phyloP scores from a whole-genome alignment of 345 rosid genomes.

The Gossypium sturtianum region DNA sequence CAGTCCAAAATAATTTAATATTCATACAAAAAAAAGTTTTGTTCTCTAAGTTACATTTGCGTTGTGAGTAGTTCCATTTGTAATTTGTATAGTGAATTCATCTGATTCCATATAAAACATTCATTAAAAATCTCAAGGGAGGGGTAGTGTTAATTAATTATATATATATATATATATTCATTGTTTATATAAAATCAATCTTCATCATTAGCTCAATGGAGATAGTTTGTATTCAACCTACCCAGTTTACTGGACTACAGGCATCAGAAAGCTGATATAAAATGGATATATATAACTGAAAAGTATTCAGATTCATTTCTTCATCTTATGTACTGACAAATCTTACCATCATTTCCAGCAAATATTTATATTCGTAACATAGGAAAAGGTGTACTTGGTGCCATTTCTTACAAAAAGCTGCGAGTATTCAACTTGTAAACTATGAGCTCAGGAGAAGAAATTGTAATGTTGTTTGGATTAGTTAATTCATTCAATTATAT shows the following conservation, averaged over 20 bases:
- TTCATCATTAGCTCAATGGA: background rate
- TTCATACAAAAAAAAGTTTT: background rate
- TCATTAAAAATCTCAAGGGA: background rate
- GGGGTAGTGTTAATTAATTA: background rate
- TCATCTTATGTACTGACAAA: background rate
- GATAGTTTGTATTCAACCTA: background rate
- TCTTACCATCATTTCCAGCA: background rate
- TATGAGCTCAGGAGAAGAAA: background rate
- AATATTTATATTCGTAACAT: background rate
- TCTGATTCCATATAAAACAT: background rate
- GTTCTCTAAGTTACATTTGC: conserved; percentile 1
- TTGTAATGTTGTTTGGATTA: too few species aligned
- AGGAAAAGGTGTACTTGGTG: too few species aligned
- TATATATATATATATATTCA: background rate
- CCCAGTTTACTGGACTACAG: background rate
- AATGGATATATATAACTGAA: background rate
- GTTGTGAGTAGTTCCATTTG: background rate
- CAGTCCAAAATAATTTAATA: background rate
- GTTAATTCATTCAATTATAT: background rate
- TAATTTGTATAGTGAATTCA: conserved; percentile 9
- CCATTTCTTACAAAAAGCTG: too few species aligned
- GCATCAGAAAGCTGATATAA: background rate
- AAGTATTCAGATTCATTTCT: background rate
- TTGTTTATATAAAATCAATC: conserved; percentile 5
- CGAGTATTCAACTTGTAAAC: background rate